Evolutionary conservation across 306 rosid genomes (phyloP).

Genomic region (Vigna trinervia): DNA sequence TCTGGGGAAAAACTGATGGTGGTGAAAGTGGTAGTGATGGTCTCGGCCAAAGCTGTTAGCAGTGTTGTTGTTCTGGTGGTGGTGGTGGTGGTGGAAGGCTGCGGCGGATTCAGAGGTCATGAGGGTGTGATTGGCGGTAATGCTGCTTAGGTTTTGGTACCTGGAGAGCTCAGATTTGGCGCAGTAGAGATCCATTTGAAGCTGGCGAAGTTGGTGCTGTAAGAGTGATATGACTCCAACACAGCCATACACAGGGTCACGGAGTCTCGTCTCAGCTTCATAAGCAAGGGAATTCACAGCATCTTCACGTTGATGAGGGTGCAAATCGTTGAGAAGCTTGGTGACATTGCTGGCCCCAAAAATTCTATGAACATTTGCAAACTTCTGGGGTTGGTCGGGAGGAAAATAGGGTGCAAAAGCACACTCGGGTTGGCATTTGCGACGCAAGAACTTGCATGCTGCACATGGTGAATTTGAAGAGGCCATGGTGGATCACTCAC

Average conservation of each 20-base stretch:
- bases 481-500: slow-evolving; percentile 34
- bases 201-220: slow-evolving; percentile 96
- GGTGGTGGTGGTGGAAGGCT: slow-evolving; percentile 33
- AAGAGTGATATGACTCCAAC: slow-evolving; percentile 93
- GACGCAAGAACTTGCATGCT: slow-evolving; percentile 94
- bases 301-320: slow-evolving; percentile 93
- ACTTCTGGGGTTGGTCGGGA: slow-evolving; percentile 96
- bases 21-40: slow-evolving; percentile 44
- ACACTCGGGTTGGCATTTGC: slow-evolving; percentile 94
- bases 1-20: slow-evolving; percentile 67
- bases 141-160: slow-evolving; percentile 69
- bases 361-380: slow-evolving; percentile 90
- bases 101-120: slow-evolving; percentile 41
- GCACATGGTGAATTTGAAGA: slow-evolving; percentile 81
- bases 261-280: slow-evolving; percentile 96
- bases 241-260: slow-evolving; percentile 95
- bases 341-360: slow-evolving; percentile 96
- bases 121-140: slow-evolving; percentile 55
- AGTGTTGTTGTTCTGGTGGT: slow-evolving; percentile 38
- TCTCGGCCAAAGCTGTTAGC: slow-evolving; percentile 44
- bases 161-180: slow-evolving; percentile 92
- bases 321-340: slow-evolving; percentile 87
- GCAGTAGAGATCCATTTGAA: slow-evolving; percentile 86
- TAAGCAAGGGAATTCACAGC: slow-evolving; percentile 97
- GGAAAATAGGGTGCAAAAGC: slow-evolving; percentile 96